Conservation (phyloP, 768 basidiomycete genomes). For the Collybiopsis luxurians region DNA sequence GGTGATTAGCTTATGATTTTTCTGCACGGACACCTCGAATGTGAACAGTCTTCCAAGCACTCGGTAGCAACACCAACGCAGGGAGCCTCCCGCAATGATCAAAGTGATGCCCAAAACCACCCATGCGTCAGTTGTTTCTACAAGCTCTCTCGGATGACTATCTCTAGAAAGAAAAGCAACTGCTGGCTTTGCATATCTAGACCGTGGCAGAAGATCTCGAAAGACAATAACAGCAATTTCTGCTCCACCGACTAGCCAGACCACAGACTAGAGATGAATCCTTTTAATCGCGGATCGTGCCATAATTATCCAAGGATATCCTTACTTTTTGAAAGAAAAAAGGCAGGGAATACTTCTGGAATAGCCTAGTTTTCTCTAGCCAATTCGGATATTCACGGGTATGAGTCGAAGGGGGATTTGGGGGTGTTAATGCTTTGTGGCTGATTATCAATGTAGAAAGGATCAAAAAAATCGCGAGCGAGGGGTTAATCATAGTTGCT, state of each 20-base stretch:
- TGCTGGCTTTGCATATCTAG: not conserved
- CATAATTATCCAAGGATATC: too few relatives aligned
- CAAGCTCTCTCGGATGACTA: not conserved
- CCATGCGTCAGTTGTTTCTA: not conserved
- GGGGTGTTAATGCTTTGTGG: too few relatives aligned
- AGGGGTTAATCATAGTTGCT: too few relatives aligned
- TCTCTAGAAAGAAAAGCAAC: not conserved
- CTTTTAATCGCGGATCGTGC: too few relatives aligned
- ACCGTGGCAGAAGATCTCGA: not conserved
- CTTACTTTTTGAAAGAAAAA: too few relatives aligned
- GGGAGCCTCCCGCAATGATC: conserved; percentile 22
- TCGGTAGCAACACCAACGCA: not conserved
- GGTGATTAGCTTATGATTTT: not conserved
- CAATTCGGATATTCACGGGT: too few relatives aligned
- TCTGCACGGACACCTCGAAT: not conserved
- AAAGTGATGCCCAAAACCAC: conserved; percentile 20
- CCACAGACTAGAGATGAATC: not conserved
- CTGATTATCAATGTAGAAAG: too few relatives aligned
- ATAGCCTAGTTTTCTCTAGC: too few relatives aligned
- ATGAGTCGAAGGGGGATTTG: too few relatives aligned
- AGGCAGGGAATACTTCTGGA: too few relatives aligned
- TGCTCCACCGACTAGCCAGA: not conserved
- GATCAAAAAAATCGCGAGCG: too few relatives aligned
- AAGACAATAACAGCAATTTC: not conserved
- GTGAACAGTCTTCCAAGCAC: not conserved